phyloP scores from a whole-genome alignment of 2,329 filamentous ascomycete species.

The Microcyclosporella mali region DNA sequence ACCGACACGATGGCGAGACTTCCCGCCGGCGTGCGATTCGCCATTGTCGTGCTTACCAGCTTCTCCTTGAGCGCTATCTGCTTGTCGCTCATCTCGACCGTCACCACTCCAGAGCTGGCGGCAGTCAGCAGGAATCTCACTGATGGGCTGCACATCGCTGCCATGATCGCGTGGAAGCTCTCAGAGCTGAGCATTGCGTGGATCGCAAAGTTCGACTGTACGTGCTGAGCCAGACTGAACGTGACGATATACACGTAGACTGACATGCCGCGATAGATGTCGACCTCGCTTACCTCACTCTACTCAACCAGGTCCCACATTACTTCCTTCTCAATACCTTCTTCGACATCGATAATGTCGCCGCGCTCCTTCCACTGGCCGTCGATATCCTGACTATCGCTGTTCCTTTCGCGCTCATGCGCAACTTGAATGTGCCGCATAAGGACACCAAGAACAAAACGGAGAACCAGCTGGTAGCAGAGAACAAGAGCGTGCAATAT shows the following conservation, averaged over 20 bases:
- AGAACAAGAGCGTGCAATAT: conserved; percentile 56
- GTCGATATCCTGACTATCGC: conserved; percentile 66
- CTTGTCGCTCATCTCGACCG: conserved; percentile 56
- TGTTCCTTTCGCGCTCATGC: conserved; percentile 68
- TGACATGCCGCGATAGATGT: conserved; percentile 29
- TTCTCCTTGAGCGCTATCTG: conserved; percentile 59
- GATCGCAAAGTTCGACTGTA: conserved; percentile 67
- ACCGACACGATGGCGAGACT: conserved; percentile 20
- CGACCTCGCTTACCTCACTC: conserved; percentile 39
- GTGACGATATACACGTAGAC: not conserved
- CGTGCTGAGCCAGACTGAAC: conserved; percentile 25
- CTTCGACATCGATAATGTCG: conserved; percentile 61
- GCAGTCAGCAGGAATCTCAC: conserved; percentile 59
- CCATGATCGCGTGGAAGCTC: conserved; percentile 51
- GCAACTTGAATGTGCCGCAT: conserved; percentile 60
- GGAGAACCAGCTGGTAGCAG: conserved; percentile 43
- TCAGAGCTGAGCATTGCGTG: conserved; percentile 66
- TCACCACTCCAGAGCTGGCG: conserved; percentile 60
- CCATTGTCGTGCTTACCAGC: conserved; percentile 45
- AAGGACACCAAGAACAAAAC: conserved; percentile 42
- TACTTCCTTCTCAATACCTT: conserved; percentile 71
- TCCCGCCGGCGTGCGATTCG: conserved; percentile 35
- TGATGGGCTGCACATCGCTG: conserved; percentile 55
- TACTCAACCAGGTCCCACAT: conserved; percentile 69
- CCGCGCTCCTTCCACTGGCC: conserved; percentile 54